Evolutionary conservation across 2,329 filamentous ascomycete genomes (phyloP).

Genomic region (Blastomyces parvus): DNA sequence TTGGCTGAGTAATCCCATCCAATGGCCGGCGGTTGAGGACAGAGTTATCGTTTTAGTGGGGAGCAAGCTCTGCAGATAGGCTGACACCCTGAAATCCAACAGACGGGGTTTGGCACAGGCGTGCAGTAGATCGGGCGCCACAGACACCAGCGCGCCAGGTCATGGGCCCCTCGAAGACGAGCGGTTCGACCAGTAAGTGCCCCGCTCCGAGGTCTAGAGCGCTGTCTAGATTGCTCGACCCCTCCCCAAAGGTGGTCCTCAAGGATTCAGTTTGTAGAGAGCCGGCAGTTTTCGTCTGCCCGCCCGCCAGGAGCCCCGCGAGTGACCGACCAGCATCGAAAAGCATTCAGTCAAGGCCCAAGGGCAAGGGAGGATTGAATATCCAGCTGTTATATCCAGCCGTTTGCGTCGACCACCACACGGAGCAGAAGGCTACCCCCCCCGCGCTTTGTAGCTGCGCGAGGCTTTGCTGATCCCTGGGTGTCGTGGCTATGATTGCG

Average conservation of each 20-base stretch:
- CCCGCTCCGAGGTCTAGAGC: constrained; percentile 7
- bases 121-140: constrained; percentile 8
- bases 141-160: constrained; percentile 1
- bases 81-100: constrained; percentile 9
- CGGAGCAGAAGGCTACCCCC: not conserved
- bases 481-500: not conserved
- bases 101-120: constrained; percentile 10
- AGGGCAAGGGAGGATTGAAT: not conserved
- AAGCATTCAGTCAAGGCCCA: not conserved
- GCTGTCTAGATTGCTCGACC: constrained; percentile 8
- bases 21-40: not conserved
- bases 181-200: not conserved
- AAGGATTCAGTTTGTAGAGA: constrained; percentile 3
- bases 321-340: not conserved
- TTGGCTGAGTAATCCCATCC: not conserved
- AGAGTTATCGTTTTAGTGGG: not conserved
- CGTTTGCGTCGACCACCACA: not conserved
- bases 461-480: not conserved
- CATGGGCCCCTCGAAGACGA: not conserved
- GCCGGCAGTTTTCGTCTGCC: constrained; percentile 4
- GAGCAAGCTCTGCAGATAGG: constrained; percentile 4
- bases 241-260: not conserved
- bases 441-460: not conserved
- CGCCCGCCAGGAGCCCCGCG: not conserved
- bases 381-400: not conserved